Conservation (phyloP, 148 eudicot species). For the Camellia japonica region DNA sequence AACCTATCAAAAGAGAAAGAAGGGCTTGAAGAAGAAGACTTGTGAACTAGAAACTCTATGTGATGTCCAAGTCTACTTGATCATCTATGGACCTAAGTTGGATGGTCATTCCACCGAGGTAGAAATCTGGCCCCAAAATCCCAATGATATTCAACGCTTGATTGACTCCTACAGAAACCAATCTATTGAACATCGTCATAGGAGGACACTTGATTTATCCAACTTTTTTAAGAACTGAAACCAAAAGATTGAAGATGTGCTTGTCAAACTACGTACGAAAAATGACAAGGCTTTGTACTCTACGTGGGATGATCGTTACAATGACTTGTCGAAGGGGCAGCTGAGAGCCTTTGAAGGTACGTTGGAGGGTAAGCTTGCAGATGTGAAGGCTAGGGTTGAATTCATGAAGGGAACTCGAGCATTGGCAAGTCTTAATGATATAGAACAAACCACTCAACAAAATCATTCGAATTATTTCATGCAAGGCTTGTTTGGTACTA, state of each 20-base stretch:
- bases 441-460: neutral
- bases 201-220: neutral
- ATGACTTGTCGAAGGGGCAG: neutral
- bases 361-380: constrained; percentile 3
- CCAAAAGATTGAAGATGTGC: constrained; percentile 9
- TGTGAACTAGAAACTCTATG: constrained; percentile 39
- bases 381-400: constrained; percentile 1
- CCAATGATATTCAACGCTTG: neutral
- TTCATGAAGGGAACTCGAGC: neutral
- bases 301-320: constrained; percentile 17
- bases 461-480: neutral
- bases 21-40: constrained; percentile 39
- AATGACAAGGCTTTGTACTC: constrained; percentile 12
- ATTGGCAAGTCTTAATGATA: neutral
- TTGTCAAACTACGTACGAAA: constrained; percentile 12
- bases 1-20: constrained; percentile 38
- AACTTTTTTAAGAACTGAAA: constrained; percentile 6
- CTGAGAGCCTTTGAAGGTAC: constrained; percentile 1
- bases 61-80: constrained; percentile 33
- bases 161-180: constrained; percentile 12
- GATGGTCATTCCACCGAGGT: constrained; percentile 1
- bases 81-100: constrained; percentile 29
- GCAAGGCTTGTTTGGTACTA: neutral
- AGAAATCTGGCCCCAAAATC: constrained; percentile 35
- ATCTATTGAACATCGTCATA: neutral